Conservation (phyloP, 768 basidiomycete genomes). For the Panus rudis region DNA sequence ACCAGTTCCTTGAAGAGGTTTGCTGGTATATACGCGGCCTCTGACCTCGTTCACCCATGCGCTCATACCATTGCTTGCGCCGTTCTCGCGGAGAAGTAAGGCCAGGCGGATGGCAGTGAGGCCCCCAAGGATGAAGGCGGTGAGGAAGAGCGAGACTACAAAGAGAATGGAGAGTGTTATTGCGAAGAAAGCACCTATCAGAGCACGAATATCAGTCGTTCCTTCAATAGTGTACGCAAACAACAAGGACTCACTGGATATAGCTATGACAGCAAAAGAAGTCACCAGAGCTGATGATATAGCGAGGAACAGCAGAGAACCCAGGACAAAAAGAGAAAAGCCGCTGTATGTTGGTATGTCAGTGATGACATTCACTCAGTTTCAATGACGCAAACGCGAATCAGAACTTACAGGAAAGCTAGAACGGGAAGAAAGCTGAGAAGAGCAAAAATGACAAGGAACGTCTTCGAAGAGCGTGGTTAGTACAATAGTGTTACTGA, state of each 20-base stretch:
- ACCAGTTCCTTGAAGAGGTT: neutral
- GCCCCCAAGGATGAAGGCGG: conserved; percentile 8
- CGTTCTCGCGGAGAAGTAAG: conserved; percentile 8
- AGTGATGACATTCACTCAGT: neutral
- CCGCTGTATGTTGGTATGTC: conserved; percentile 5
- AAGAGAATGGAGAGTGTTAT: conserved; percentile 14
- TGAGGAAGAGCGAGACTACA: conserved; percentile 12
- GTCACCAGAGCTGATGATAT: conserved; percentile 10
- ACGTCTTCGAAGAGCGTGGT: conserved; percentile 7
- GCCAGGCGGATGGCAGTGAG: conserved; percentile 10
- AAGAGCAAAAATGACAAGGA: conserved; percentile 9
- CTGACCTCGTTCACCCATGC: conserved; percentile 12
- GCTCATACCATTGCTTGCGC: conserved; percentile 7
- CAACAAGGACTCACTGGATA: conserved; percentile 11
- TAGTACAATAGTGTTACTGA: neutral
- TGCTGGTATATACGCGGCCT: neutral
- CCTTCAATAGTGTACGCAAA: neutral
- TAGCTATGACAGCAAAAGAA: conserved; percentile 5
- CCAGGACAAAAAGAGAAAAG: conserved; percentile 17
- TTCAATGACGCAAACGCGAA: neutral
- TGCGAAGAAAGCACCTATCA: conserved; percentile 11
- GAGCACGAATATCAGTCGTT: neutral
- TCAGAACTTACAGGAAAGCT: conserved; percentile 14
- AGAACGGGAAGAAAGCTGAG: conserved; percentile 16
- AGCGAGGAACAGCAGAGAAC: conserved; percentile 12